These are phyloP conservation scores for Scorias spongiosa DNA, from an alignment of 2,329 filamentous ascomycete species.

Conservation along the genomic window DNA sequence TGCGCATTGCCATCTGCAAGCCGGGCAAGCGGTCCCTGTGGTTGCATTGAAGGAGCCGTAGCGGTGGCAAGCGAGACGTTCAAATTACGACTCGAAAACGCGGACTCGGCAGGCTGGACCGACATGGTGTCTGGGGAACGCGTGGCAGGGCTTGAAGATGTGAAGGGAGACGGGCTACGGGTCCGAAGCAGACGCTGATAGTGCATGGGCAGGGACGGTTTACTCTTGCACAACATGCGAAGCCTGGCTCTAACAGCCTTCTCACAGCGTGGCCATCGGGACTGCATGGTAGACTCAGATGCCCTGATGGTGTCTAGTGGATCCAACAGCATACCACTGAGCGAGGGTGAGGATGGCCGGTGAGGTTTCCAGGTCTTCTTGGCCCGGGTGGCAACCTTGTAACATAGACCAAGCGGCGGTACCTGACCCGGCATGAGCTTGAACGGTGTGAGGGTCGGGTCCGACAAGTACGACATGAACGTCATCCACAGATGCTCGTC, in stretches of 20 bases:
- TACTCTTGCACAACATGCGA: conserved; percentile 44
- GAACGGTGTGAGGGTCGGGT: conserved; percentile 51
- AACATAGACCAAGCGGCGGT: conserved; percentile 48
- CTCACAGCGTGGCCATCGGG: conserved; percentile 42
- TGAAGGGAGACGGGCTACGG: conserved; percentile 45
- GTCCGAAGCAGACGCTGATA: conserved; percentile 47
- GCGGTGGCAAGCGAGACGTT: conserved; percentile 36
- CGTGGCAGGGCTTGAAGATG: conserved; percentile 19
- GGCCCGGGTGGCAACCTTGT: conserved; percentile 46
- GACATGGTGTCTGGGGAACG: conserved; percentile 12
- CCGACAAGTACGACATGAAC: conserved; percentile 49
- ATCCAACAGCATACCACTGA: neutral
- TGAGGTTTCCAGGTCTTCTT: conserved; percentile 43
- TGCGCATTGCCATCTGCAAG: conserved; percentile 27
- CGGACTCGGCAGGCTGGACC: conserved; percentile 12
- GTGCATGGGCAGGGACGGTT: conserved; percentile 46
- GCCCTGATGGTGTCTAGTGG: conserved; percentile 29
- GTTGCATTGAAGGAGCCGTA: conserved; percentile 37
- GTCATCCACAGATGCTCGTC: conserved; percentile 52
- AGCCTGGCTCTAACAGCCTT: conserved; percentile 43
- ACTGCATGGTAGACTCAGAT: conserved; percentile 19
- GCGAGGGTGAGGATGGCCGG: conserved; percentile 19
- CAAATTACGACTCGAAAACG: conserved; percentile 35
- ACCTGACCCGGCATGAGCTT: conserved; percentile 49
- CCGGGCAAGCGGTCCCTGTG: conserved; percentile 31